Evolutionary conservation across 2,329 filamentous ascomycete species (phyloP), one percentile per base, ranked within the genome.

Genomic region (Fusarium cicatricum): DNA sequence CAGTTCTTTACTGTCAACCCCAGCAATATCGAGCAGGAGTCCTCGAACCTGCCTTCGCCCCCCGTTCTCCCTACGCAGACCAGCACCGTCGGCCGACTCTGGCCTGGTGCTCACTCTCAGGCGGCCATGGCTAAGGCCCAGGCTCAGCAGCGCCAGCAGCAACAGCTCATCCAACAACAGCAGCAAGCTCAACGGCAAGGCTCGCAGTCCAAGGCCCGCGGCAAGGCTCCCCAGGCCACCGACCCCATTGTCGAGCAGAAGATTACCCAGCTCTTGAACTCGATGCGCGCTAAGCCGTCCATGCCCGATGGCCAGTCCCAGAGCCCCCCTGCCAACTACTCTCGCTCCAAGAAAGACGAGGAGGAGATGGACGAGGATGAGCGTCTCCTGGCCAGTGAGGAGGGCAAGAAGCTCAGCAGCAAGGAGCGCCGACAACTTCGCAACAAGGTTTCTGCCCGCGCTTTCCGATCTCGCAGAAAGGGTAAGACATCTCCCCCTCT

Each of bases 291-390:
- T 64, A 92, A 90, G 75, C 80, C 85, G 12, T 76, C 80, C 7
- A 78, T 82, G 5, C 75, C 79, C 14, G 82, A 85, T 12, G 76
- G 79, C 21, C 58, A 70, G 28, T 53, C 60, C 19, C 61, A 69
- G 26, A 80, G 85, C 42, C 80, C 83, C 21, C 74, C 88, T n/a
- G 81, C 86, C 51, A 89, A 91, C 72, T 84, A 92, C 66, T 82
- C 89, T 43, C 89, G 88, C 61, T 78, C 85, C 60, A 93, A 89
- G 83, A 98, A 98, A 82, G 92, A 97, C 38, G 93, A 98, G 70
- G 93, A 97, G 59, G 94, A 98, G 47, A 98, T 99, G 94, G 95
- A 99, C 68, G 94, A 97, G 75, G 95, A 98, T 69, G 95, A 98
- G 82, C 85, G 91, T 65, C 82, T 97, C 10, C 82, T 97, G 17